Percentiles rank a stretch among this genome's conserved stretches.
Evolutionary conservation across 495 filamentous ascomycete species (phyloP).

Genomic region (Penicillium odoratum): DNA sequence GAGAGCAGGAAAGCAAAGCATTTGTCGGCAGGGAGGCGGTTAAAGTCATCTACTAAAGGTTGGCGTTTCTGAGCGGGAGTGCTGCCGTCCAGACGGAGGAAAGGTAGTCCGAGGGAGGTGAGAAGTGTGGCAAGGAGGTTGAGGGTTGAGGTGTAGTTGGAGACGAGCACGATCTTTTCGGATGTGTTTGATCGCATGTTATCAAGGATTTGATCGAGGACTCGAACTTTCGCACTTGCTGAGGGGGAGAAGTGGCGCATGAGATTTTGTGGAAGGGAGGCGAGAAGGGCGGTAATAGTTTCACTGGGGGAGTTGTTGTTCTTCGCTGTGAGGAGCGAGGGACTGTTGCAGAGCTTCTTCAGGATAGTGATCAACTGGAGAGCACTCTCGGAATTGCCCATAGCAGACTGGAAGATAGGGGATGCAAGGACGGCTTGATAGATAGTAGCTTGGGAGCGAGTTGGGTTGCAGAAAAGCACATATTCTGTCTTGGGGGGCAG

Average conservation of each 20-base stretch:
- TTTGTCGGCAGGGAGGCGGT: constrained; percentile 52
- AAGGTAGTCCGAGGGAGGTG: constrained; percentile 60
- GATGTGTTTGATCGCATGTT: constrained; percentile 58
- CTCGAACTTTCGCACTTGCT: constrained; percentile 68
- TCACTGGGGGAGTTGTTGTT: constrained; percentile 36
- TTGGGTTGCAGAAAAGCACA: constrained; percentile 74
- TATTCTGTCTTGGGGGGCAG: constrained; percentile 79
- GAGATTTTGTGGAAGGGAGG: constrained; percentile 57
- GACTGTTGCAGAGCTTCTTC: constrained; percentile 83
- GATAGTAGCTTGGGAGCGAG: constrained; percentile 62
- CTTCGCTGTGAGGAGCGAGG: constrained; percentile 59
- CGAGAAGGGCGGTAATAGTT: constrained; percentile 52
- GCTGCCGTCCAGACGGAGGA: constrained; percentile 71
- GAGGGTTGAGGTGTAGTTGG: constrained; percentile 79
- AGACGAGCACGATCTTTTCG: constrained; percentile 80
- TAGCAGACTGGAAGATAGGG: constrained; percentile 63
- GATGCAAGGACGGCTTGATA: constrained; percentile 70
- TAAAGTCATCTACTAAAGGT: constrained; percentile 75
- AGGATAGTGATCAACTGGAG: constrained; percentile 76
- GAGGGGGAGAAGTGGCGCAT: constrained; percentile 57
- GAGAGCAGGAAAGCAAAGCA: constrained; percentile 79
- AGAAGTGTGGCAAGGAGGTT: constrained; percentile 68
- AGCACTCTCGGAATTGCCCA: constrained; percentile 67
- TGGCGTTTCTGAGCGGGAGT: constrained; percentile 71
- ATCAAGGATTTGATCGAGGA: constrained; percentile 68